Base-by-base conservation (phyloP, 306 rosid genomes). In the Cicer arietinum region DNA sequence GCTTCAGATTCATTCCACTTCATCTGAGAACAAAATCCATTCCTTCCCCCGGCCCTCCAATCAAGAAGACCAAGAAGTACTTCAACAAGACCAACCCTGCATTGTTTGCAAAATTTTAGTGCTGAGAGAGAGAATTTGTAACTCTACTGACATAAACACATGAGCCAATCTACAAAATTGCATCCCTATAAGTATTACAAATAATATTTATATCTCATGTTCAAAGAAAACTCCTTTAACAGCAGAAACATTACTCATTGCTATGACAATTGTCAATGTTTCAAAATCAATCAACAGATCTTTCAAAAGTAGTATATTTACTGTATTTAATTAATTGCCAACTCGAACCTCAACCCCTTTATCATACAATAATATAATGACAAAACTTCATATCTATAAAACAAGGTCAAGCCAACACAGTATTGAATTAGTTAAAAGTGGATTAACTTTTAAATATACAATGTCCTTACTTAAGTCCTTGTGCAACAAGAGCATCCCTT, bases 1-100 rank as follows among this genome's bases (percentile, higher is more conserved):
- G 99, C 97, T 89, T 94, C 99, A 65, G 99, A 94, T 83, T 94
- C 99, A 76, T 94, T 94, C 99, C 99, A 94, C 84, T 94, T 94
- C 99, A 94, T 94, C 84, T 92, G 99, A 78, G 95, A 89, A 81
- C 90, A 89, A 72, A 92, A 90, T 20, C 97, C 99, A 86, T 83
- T 90, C 88, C 96, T 87, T 79, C 99, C 99, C 11, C 99, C 96
- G 16, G 97, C 96, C 69, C 99, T 91, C 99, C 99, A 94, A 85
- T 94, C 99, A 65, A 94, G 97, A 85, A 94, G 99, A 83, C 99
- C 99, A 54, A 94, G 99, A 81, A 94, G 99, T 50, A 94, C 93
- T 78, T 92, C 93, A 59, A 92, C 97, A 84, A 94, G 97, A 70
- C 99, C 99, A 85, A 90, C 99, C 82, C 99, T 94, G 79, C 81